Conservation (phyloP, 176 grass and related monocot genomes). For the Neostapfia colusana region DNA sequence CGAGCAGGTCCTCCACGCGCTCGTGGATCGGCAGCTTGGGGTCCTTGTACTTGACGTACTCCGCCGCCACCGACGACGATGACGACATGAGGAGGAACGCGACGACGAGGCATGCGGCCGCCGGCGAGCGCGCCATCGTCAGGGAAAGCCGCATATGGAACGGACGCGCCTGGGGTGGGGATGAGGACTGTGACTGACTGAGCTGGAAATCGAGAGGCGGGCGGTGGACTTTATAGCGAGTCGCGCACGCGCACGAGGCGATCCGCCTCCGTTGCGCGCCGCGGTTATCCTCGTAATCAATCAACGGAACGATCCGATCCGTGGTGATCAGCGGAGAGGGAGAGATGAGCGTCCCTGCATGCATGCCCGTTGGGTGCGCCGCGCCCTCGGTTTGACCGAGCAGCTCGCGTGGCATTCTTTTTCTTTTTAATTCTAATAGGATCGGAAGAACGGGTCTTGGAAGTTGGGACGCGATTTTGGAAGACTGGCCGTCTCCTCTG, state of each 20-base stretch:
- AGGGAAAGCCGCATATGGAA: neutral
- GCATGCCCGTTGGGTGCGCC: neutral
- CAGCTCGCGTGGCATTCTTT: neutral
- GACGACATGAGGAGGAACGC: conserved; percentile 11
- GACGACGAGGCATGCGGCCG: conserved; percentile 26
- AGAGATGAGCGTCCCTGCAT: neutral
- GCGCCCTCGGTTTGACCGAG: neutral
- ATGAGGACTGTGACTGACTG: neutral
- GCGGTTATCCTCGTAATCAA: neutral
- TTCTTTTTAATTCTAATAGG: too few species aligned
- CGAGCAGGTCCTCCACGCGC: conserved; percentile 62
- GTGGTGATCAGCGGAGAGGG: neutral
- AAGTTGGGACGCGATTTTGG: neutral
- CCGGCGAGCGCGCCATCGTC: conserved; percentile 40
- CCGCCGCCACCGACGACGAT: neutral
- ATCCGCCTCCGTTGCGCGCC: neutral
- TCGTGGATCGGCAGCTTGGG: conserved; percentile 50
- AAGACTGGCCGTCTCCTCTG: too few species aligned
- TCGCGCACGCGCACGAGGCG: neutral
- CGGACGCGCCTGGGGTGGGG: too few species aligned
- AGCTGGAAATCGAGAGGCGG: neutral
- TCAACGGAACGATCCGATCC: neutral
- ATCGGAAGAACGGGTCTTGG: neutral
- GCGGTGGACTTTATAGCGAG: neutral
- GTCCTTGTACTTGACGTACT: conserved; percentile 70